These are phyloP conservation scores for Leccinum ochraceum DNA, from an alignment of 768 basidiomycete genomes.

Conservation along the genomic window DNA sequence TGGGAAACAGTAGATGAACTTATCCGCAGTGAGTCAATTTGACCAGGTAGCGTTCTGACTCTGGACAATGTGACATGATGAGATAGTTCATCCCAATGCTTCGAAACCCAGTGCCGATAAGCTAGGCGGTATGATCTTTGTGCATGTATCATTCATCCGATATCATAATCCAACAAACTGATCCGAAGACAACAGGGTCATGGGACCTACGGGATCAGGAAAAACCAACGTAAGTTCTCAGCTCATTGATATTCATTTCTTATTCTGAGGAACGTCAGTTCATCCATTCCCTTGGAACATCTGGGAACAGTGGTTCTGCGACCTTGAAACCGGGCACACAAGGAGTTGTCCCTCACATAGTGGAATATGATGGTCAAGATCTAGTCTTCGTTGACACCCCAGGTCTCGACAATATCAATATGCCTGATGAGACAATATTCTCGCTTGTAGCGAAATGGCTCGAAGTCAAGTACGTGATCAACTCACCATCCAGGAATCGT, in stretches of 20 bases:
- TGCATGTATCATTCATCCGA: background rate
- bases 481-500: background rate
- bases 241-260: background rate
- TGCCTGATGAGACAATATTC: background rate
- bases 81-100: background rate
- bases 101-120: background rate
- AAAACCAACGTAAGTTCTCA: conserved; percentile 8
- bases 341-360: background rate
- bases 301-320: background rate
- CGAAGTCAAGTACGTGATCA: background rate
- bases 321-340: background rate
- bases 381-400: conserved; percentile 10
- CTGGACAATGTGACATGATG: background rate
- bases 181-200: background rate
- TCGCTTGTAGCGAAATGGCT: background rate
- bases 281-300: conserved; percentile 4
- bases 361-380: background rate
- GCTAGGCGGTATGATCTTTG: conserved; percentile 2
- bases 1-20: background rate
- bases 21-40: background rate
- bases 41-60: background rate
- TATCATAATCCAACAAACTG: background rate
- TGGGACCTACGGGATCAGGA: conserved; percentile 11
- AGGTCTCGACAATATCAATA: conserved; percentile 2
- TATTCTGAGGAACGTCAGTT: conserved; percentile 4